Percentiles rank a stretch among this genome's conserved stretches.
Conservation (phyloP, 495 filamentous ascomycete species). For the Diplogelasinospora grovesii region DNA sequence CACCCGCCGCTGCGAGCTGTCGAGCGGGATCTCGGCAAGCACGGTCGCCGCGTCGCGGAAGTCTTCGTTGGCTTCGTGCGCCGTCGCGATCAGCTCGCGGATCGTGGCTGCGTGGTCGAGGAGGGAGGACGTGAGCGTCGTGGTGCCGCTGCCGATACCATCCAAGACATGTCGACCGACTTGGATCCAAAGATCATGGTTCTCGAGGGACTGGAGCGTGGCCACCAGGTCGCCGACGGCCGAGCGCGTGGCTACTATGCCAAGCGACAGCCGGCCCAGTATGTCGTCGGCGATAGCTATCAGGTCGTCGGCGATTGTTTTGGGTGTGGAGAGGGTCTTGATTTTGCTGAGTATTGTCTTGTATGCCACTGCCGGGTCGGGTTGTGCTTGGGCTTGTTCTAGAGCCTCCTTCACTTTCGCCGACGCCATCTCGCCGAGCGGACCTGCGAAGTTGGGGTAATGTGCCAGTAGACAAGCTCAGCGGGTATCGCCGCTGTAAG, state of each 20-base stretch:
- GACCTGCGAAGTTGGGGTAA: too few relatives aligned
- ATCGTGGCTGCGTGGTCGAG: conserved; percentile 83
- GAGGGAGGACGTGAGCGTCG: conserved; percentile 50
- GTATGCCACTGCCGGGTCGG: conserved; percentile 54
- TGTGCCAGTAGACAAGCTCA: too few relatives aligned
- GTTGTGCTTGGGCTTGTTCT: conserved; percentile 48
- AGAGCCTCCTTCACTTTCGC: conserved; percentile 42
- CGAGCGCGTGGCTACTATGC: conserved; percentile 67
- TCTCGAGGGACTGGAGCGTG: conserved; percentile 47
- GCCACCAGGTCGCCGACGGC: conserved; percentile 63
- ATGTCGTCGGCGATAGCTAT: conserved; percentile 62
- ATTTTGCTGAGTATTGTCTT: conserved; percentile 59
- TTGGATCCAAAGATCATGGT: conserved; percentile 56
- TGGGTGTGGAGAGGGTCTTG: conserved; percentile 46
- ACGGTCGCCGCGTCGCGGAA: conserved; percentile 68
- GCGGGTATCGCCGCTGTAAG: too few relatives aligned
- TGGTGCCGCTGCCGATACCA: conserved; percentile 47
- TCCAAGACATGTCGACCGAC: conserved; percentile 63
- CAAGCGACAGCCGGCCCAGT: conserved; percentile 58
- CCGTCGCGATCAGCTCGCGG: conserved; percentile 72
- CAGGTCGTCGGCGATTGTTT: conserved; percentile 56
- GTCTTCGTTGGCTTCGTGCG: conserved; percentile 77
- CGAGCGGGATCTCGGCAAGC: conserved; percentile 78
- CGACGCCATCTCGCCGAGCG: conserved; percentile 14
- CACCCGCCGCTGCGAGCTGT: conserved; percentile 77